Evolutionary conservation across 148 eudicot genomes (phyloP).

Genomic region (Fagopyrum esculentum): DNA sequence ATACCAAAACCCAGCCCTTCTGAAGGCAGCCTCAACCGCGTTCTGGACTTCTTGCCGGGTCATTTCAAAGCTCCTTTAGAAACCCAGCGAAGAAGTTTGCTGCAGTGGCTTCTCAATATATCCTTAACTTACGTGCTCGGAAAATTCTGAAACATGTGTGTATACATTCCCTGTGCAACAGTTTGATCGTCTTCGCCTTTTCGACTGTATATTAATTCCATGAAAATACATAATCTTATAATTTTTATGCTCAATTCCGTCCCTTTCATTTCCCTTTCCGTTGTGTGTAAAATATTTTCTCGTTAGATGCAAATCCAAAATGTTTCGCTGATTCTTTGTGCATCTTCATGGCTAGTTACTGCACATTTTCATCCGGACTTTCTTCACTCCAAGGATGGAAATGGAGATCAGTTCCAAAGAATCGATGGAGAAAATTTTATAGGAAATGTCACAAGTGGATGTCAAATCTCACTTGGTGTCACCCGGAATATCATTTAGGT

Average conservation of each 20-base stretch:
- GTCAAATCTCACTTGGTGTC: too few species aligned
- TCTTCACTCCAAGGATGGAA: neutral
- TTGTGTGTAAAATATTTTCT: neutral
- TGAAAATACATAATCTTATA: neutral
- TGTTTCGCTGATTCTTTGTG: too few species aligned
- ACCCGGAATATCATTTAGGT: too few species aligned
- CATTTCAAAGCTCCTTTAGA: slow-evolving; percentile 75
- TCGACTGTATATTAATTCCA: neutral
- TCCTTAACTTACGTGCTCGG: neutral
- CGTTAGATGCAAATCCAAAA: too few species aligned
- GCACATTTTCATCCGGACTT: too few species aligned
- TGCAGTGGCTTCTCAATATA: neutral
- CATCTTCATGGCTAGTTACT: too few species aligned
- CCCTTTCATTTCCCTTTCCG: neutral
- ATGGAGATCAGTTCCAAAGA: neutral
- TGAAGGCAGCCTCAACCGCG: slow-evolving; percentile 79
- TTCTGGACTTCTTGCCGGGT: slow-evolving; percentile 94
- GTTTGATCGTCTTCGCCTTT: slow-evolving; percentile 2
- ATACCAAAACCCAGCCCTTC: slow-evolving; percentile 92
- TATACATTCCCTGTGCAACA: slow-evolving; percentile 7
- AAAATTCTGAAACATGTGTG: neutral
- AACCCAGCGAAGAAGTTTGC: neutral
- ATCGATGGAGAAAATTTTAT: neutral
- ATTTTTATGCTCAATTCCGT: neutral
- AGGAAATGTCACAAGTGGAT: too few species aligned